Percentiles rank a stretch among this genome's conserved stretches.
Conservation (phyloP, 169 alveolate genomes). For the Cardiosporidium cionae region DNA sequence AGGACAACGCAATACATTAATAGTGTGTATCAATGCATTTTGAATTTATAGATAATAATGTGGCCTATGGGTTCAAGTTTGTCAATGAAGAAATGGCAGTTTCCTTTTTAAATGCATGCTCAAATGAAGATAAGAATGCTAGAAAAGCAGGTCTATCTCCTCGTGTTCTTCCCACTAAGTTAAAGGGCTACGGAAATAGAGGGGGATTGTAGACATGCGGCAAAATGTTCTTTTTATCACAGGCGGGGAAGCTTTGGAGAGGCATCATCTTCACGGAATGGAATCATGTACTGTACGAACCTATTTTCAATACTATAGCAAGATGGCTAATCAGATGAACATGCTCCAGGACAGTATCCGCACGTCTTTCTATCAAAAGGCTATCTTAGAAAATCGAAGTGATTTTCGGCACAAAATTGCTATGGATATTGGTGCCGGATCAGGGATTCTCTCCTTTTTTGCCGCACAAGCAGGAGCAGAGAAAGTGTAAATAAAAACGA, state of each 20-base stretch:
- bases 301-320: constrained; percentile 93
- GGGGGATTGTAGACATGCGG: no score
- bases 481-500: constrained; percentile 68
- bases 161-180: no score
- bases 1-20: no score
- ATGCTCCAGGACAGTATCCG: constrained; percentile 80
- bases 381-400: constrained; percentile 84
- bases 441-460: constrained; percentile 96
- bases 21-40: no score
- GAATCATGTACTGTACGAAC: constrained; percentile 15
- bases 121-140: no score
- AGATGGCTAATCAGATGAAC: constrained; percentile 91
- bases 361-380: constrained; percentile 83
- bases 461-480: constrained; percentile 93
- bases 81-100: no score
- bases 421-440: constrained; percentile 97
- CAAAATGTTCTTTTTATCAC: neutral
- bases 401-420: constrained; percentile 89
- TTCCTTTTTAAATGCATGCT: no score
- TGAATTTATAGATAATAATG: no score
- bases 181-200: no score
- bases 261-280: neutral
- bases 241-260: neutral
- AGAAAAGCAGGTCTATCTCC: no score
- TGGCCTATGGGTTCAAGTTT: no score